Conservation (phyloP, 306 rosid genomes). For the Rosa chinensis region DNA sequence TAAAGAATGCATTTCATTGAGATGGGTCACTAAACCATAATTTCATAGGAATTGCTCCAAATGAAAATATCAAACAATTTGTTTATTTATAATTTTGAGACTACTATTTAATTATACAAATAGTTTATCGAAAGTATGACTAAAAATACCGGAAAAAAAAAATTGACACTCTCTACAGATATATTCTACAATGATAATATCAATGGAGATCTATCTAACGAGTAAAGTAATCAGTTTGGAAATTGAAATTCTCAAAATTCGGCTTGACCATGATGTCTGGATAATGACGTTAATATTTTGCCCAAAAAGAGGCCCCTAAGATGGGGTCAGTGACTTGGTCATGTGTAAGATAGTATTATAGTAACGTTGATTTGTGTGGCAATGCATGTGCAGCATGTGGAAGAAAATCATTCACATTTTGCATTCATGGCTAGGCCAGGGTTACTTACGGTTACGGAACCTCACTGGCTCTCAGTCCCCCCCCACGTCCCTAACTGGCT, state of each 20-base stretch:
- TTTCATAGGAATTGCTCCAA: too few relatives aligned
- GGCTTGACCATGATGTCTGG: not conserved
- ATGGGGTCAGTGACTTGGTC: not conserved
- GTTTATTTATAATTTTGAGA: too few relatives aligned
- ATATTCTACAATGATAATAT: not conserved
- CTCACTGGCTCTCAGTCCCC: not conserved
- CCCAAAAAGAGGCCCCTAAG: not conserved
- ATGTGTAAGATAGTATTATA: not conserved
- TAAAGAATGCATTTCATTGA: too few relatives aligned
- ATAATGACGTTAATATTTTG: not conserved
- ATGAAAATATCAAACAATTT: too few relatives aligned
- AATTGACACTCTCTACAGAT: too few relatives aligned
- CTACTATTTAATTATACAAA: too few relatives aligned
- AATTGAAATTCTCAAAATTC: not conserved
- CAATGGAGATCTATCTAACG: not conserved
- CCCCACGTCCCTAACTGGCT: not conserved
- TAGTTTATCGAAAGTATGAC: too few relatives aligned
- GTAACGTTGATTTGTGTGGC: not conserved
- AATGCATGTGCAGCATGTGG: conserved; percentile 4
- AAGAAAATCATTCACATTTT: not conserved
- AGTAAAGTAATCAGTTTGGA: not conserved
- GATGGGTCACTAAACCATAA: too few relatives aligned
- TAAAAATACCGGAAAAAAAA: too few relatives aligned
- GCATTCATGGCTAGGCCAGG: not conserved
- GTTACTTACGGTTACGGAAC: too few relatives aligned